Base-by-base conservation (phyloP, 2,329 filamentous ascomycete species). In the Biscogniauxia mediterranea region DNA sequence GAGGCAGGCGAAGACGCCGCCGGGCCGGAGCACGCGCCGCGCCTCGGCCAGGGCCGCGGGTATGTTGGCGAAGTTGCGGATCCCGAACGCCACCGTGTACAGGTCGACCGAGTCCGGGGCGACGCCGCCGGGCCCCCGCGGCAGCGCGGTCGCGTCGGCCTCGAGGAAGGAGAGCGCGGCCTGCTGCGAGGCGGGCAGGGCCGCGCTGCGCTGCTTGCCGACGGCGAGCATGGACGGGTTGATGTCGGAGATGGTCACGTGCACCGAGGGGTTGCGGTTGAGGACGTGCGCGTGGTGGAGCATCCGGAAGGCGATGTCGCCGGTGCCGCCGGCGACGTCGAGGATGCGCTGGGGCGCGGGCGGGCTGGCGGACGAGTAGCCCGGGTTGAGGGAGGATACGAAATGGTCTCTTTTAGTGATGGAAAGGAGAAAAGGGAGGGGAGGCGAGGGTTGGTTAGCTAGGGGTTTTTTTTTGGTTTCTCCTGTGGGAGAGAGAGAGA, bases 81-180 rank as follows among this genome's bases (percentile, higher is more conserved):
- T 98, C 32, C 95, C 95, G 72, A 99, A 99, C 0, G 94, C 93
- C 2, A 99, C 95, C 0, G 95, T 99, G 80, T 99, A 99, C 5
- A 99, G 83, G 75, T 99, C 95, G 59, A 98, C 83, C n/a, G 85
- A 90, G 72, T 84, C 82, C 69, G 86, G 81, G 2, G 88, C 82
- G 59, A 97, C 85, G 19, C 78, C 76, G 1, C 79, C 69, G 2
- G n/a, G n/a, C n/a, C n/a, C n/a, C n/a, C 75, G 70, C 66, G 83
- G 78, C 28, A 98, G 84, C 55, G 86, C 79, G 73, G 97, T 92
- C 8, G 95, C 95, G 74, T 99, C 97, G 64, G 92, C 94, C 71
- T 96, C 89, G 68, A 97, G 83, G 78, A 97, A 99, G 59, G 81
- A 81, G 23, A 90, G 80, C n/a, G 79, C 77, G 8, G 81, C 79